Conservation (phyloP, 2,329 filamentous ascomycete genomes). For the Phyllosticta capitalensis region DNA sequence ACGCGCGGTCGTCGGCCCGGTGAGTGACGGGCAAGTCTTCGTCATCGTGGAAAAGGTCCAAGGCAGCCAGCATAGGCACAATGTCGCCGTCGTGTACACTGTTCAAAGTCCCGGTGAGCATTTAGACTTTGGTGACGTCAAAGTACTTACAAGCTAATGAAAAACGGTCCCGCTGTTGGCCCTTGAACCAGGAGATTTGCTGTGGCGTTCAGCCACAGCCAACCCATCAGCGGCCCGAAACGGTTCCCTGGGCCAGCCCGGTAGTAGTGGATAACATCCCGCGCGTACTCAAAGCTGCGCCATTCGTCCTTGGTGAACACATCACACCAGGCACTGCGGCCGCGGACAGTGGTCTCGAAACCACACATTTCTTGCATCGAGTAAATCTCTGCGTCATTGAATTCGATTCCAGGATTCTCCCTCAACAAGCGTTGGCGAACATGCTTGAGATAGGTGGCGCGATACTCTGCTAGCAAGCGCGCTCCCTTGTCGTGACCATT, state of each 20-base stretch:
- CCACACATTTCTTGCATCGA: conserved; percentile 54
- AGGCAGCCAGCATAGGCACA: conserved; percentile 43
- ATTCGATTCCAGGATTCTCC: conserved; percentile 34
- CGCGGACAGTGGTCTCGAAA: conserved; percentile 47
- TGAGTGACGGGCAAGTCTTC: conserved; percentile 39
- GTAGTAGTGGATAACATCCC: conserved; percentile 51
- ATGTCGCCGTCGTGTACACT: conserved; percentile 51
- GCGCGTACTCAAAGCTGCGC: conserved; percentile 48
- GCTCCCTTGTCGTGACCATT: conserved; percentile 43
- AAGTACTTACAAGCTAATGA: conserved; percentile 45
- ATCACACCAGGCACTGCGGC: conserved; percentile 46
- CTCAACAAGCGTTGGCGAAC: conserved; percentile 37
- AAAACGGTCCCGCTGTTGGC: conserved; percentile 37
- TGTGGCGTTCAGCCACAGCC: conserved; percentile 50
- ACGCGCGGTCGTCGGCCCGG: conserved; percentile 36
- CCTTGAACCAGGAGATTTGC: conserved; percentile 39
- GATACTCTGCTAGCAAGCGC: conserved; percentile 38
- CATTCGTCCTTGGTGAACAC: conserved; percentile 47
- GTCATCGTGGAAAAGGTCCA: conserved; percentile 39
- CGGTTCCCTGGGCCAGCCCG: conserved; percentile 48
- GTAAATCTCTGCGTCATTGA: conserved; percentile 42
- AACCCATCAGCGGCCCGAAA: conserved; percentile 46
- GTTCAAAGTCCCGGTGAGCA: not conserved
- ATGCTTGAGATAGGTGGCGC: conserved; percentile 37
- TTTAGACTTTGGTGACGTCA: not conserved